A percentile compares a stretch with the other conserved stretches of the same genome.
These are phyloP conservation scores for Heliocybe sulcata DNA, from an alignment of 1,284 basidiomycete genomes.

Conservation along the genomic window DNA sequence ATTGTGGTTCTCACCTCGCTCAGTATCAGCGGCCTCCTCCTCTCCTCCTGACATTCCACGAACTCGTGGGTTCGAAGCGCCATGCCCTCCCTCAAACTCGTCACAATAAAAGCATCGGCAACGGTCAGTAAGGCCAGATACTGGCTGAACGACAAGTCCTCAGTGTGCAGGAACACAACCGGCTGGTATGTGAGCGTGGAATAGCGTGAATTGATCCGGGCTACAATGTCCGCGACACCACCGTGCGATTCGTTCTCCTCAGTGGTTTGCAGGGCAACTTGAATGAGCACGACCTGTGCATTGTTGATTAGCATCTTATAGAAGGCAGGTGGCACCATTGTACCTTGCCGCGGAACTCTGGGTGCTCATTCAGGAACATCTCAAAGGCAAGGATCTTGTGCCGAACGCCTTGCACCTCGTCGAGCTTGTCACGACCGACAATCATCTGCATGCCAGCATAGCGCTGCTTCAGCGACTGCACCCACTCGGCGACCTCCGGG, in stretches of 20 bases:
- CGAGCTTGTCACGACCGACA: slow-evolving; percentile 84
- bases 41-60: slow-evolving; percentile 74
- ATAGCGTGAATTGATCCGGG: slow-evolving; percentile 79
- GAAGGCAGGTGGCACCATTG: not conserved
- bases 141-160: slow-evolving; percentile 82
- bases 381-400: slow-evolving; percentile 85
- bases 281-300: slow-evolving; percentile 68
- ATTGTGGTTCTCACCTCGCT: slow-evolving; percentile 47
- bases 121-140: slow-evolving; percentile 79
- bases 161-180: slow-evolving; percentile 81
- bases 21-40: slow-evolving; percentile 66
- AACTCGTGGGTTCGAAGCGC: slow-evolving; percentile 66
- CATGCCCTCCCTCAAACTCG: slow-evolving; percentile 60
- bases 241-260: slow-evolving; percentile 71
- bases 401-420: slow-evolving; percentile 79
- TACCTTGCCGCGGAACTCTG: slow-evolving; percentile 73
- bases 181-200: slow-evolving; percentile 84
- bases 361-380: slow-evolving; percentile 72
- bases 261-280: slow-evolving; percentile 81
- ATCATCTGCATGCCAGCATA: slow-evolving; percentile 82
- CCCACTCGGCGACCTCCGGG: slow-evolving; percentile 79
- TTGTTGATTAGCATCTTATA: not conserved
- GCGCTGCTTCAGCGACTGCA: slow-evolving; percentile 65
- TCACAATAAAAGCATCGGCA: slow-evolving; percentile 85
- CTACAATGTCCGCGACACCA: slow-evolving; percentile 70